A percentile compares a stretch with the other conserved stretches of the same genome.
phyloP scores from a whole-genome alignment of 495 filamentous ascomycete species.

The Daldinia decipiens region DNA sequence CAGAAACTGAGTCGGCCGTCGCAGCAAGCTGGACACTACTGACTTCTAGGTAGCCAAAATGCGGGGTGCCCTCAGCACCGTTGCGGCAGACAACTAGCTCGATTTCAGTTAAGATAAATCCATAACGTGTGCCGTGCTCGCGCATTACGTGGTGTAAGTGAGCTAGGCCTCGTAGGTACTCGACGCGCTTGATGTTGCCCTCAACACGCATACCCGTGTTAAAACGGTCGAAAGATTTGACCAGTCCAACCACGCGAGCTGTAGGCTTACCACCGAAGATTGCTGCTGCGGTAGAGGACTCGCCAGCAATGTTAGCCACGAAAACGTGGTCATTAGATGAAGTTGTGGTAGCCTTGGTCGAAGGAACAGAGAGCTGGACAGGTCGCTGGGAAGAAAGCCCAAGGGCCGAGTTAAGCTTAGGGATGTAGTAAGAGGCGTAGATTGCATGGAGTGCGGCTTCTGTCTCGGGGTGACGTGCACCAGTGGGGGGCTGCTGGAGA shows the following conservation, averaged over 20 bases:
- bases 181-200: constrained; percentile 77
- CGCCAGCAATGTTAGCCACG: constrained; percentile 68
- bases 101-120: constrained; percentile 94
- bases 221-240: constrained; percentile 90
- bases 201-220: constrained; percentile 93
- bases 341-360: constrained; percentile 60
- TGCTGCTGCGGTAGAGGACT: constrained; percentile 57
- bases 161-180: constrained; percentile 84
- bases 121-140: constrained; percentile 90
- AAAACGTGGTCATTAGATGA: constrained; percentile 67
- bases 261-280: constrained; percentile 77
- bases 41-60: constrained; percentile 87
- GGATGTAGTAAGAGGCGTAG: constrained; percentile 74
- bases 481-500: constrained; percentile 68
- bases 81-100: constrained; percentile 91
- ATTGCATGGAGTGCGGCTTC: constrained; percentile 75
- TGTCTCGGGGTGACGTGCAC: constrained; percentile 74
- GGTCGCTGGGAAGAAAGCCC: constrained; percentile 71
- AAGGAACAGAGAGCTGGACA: constrained; percentile 66
- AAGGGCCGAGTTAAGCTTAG: constrained; percentile 81
- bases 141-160: constrained; percentile 91
- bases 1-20: constrained; percentile 40
- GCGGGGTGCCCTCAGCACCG: constrained; percentile 74
- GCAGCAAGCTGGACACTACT: constrained; percentile 66
- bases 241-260: constrained; percentile 85